Percentiles rank a stretch among this genome's conserved stretches.
Evolutionary conservation across 768 basidiomycete genomes (phyloP).

Genomic region (Mycena vitilis): DNA sequence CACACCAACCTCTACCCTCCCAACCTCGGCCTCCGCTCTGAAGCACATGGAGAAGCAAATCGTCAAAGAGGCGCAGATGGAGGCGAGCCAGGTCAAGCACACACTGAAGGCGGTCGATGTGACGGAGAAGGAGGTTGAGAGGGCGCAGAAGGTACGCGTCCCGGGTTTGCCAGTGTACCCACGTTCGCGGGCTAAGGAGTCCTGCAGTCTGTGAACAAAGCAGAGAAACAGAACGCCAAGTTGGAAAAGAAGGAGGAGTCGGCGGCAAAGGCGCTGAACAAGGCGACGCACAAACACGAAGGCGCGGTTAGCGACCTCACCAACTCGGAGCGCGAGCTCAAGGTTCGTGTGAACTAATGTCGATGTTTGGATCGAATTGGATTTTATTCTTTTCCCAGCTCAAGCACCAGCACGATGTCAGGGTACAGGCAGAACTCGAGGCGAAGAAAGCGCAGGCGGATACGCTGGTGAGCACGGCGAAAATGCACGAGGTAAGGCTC

Average conservation of each 20-base stretch:
- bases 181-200: too few species aligned
- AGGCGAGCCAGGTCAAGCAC: constrained; percentile 55
- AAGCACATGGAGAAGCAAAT: constrained; percentile 55
- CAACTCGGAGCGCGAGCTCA: constrained; percentile 51
- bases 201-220: constrained; percentile 57
- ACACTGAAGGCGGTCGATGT: constrained; percentile 56
- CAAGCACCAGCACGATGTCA: constrained; percentile 40
- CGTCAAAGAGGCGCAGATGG: constrained; percentile 54
- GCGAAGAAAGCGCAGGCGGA: constrained; percentile 38
- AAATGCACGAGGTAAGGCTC: constrained; percentile 35
- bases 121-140: constrained; percentile 58
- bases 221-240: constrained; percentile 57
- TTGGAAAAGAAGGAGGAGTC: constrained; percentile 57
- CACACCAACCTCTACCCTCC: constrained; percentile 36
- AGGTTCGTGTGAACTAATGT: constrained; percentile 40
- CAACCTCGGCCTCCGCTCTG: constrained; percentile 39
- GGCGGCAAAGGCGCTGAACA: constrained; percentile 56
- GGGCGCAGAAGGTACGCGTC: constrained; percentile 54
- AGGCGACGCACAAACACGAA: constrained; percentile 60
- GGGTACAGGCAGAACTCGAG: constrained; percentile 36
- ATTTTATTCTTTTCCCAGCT: constrained; percentile 30
- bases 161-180: too few species aligned
- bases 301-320: constrained; percentile 50
- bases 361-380: too few species aligned
- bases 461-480: constrained; percentile 27